Evolutionary conservation across 306 rosid genomes (phyloP).

Genomic region (Benincasa hispida): DNA sequence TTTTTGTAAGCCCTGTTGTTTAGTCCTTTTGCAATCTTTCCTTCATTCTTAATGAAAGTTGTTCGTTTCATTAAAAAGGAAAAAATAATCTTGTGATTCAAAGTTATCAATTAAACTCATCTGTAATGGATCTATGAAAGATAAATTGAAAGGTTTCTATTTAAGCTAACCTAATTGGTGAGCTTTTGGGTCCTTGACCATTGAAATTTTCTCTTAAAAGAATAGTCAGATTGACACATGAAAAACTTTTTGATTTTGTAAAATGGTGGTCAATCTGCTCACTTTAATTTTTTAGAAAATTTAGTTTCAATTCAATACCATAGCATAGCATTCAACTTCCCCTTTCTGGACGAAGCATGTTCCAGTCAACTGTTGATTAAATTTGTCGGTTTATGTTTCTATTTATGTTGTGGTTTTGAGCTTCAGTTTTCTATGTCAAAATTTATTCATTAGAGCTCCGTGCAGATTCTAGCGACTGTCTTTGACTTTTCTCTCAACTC

Average conservation of each 20-base stretch:
- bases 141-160: neutral
- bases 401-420: neutral
- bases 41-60: neutral
- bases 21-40: neutral
- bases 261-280: neutral
- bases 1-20: neutral
- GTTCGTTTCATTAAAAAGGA: neutral
- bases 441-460: conserved; percentile 4
- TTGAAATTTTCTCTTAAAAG: neutral
- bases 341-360: neutral
- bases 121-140: neutral
- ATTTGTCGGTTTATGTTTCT: neutral
- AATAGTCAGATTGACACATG: neutral
- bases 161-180: neutral
- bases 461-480: conserved; percentile 70
- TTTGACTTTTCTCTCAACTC: conserved; percentile 43
- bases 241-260: neutral
- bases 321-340: neutral
- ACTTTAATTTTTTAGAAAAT: neutral
- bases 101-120: neutral
- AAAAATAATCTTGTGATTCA: neutral
- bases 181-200: neutral
- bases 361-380: neutral
- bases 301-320: neutral
- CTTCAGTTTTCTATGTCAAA: neutral